These are phyloP conservation scores for Ceratocystiopsis brevicomis DNA, from an alignment of 2,329 filamentous ascomycete species.

Conservation along the genomic window DNA sequence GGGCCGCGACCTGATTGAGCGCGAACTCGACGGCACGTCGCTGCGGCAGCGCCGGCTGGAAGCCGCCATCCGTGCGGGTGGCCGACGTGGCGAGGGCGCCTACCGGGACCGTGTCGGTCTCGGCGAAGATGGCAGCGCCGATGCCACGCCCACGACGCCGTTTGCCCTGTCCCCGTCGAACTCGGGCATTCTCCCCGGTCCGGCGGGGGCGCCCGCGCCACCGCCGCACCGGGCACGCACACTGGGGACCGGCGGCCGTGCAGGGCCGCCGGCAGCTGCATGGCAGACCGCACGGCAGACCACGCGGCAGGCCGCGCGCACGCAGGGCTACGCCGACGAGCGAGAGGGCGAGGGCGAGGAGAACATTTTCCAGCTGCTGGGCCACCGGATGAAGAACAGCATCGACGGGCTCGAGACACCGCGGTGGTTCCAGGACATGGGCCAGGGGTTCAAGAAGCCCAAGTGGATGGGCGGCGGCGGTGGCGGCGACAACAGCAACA, in stretches of 20 bases:
- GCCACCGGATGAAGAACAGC: conserved; percentile 78
- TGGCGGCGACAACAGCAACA: conserved; percentile 11
- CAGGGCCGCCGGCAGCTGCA: not conserved
- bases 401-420: conserved; percentile 69
- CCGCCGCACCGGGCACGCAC: conserved; percentile 11
- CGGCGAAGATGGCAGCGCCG: conserved; percentile 5
- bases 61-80: conserved; percentile 11
- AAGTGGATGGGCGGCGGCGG: conserved; percentile 56
- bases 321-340: no score
- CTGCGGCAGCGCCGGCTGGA: conserved; percentile 30
- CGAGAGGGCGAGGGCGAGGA: conserved; percentile 25
- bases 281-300: not conserved
- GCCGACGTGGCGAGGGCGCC: conserved; percentile 14
- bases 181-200: conserved; percentile 6
- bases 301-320: not conserved
- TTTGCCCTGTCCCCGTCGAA: conserved; percentile 21
- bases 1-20: conserved; percentile 74
- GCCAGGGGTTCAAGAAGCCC: conserved; percentile 51
- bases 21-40: conserved; percentile 53
- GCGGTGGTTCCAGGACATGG: conserved; percentile 60
- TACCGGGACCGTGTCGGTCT: conserved; percentile 4
- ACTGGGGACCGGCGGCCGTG: conserved; percentile 8
- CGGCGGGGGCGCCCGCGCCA: not conserved
- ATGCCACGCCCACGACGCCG: conserved; percentile 21
- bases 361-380: conserved; percentile 67